A percentile compares a stretch with the other conserved stretches of the same genome.
Evolutionary conservation across 148 eudicot species (phyloP).

Genomic region (Camellia japonica): DNA sequence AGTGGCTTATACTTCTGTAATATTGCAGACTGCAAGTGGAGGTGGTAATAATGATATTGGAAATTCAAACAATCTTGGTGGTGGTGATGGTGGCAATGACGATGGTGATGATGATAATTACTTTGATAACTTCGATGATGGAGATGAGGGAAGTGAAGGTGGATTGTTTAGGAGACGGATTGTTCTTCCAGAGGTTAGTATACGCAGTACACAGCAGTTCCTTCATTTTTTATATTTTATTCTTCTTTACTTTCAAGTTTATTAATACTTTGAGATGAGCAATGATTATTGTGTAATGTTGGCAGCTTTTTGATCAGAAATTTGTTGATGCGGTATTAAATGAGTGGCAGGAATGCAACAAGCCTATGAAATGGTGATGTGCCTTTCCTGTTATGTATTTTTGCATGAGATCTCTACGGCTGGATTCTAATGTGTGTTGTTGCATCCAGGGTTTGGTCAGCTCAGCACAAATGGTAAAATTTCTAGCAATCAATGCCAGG

Average conservation of each 20-base stretch:
- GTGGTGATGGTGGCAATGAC: constrained; percentile 98
- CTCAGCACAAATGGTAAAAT: constrained; percentile 87
- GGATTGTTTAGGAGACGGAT: constrained; percentile 82
- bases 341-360: constrained; percentile 94
- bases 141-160: constrained; percentile 91
- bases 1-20: neutral
- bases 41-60: constrained; percentile 94
- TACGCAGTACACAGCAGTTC: neutral
- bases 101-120: constrained; percentile 93
- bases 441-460: constrained; percentile 80
- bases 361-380: constrained; percentile 84
- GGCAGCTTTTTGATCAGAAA: constrained; percentile 79
- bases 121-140: constrained; percentile 94
- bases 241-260: too few relatives aligned
- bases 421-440: constrained; percentile 23
- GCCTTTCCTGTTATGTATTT: neutral
- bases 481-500: constrained; percentile 79
- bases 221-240: neutral
- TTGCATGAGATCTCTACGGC: neutral
- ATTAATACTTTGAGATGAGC: constrained; percentile 8
- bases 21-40: constrained; percentile 63
- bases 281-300: constrained; percentile 10
- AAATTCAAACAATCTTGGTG: constrained; percentile 69
- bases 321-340: constrained; percentile 89
- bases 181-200: constrained; percentile 71